Evolutionary conservation across 345 rosid species (phyloP), one percentile per base, ranked within the genome.

Genomic region (Orychophragmus violaceus): DNA sequence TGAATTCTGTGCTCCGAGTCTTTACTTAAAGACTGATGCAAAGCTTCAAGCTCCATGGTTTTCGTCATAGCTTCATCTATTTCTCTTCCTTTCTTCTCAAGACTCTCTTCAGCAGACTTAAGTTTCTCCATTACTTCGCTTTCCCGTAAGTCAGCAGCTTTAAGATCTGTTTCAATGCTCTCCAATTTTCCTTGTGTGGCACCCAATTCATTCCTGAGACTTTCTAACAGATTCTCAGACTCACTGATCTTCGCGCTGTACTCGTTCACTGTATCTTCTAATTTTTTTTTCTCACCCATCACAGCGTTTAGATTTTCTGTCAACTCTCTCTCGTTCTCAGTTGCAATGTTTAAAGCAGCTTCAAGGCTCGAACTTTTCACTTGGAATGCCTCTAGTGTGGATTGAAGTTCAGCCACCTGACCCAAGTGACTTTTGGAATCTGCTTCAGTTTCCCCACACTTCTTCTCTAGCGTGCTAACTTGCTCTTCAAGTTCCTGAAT

Each of bases 401-500:
- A 80, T 35, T 83, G 77, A 66, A 95, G 80, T 69, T 89, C 90
- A 58, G 83, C 78, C 36, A 71, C 80, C 80, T 82, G 81, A 49
- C 76, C 74, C 2, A 79, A 64, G 76, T 83, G 45, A 63, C 75
- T 78, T 62, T 79, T 78, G 32, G 89, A 80, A 41, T 84, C 87
- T 23, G 80, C 84, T 76, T 91, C 99, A 23, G 88, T 75, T 32
- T 82, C 88, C 7, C 52, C 81, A 27, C 70, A 77, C 78, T 86
- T 91, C 81, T 79, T 95, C 75, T 91, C 90, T 42, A 91, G 66
- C 32, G 77, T 41, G 66, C 80, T 70, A 52, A 84, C 61, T 75
- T 87, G 95, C 73, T 89, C 97, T 74, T 87, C 97, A 62, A 89
- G 97, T 72, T 95, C 98, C 76, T 87, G 94, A 68, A 86, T 95